Percentiles rank a stretch among this genome's conserved stretches.
phyloP scores from a whole-genome alignment of 2,329 filamentous ascomycete species.

The Mariannaea elegans region DNA sequence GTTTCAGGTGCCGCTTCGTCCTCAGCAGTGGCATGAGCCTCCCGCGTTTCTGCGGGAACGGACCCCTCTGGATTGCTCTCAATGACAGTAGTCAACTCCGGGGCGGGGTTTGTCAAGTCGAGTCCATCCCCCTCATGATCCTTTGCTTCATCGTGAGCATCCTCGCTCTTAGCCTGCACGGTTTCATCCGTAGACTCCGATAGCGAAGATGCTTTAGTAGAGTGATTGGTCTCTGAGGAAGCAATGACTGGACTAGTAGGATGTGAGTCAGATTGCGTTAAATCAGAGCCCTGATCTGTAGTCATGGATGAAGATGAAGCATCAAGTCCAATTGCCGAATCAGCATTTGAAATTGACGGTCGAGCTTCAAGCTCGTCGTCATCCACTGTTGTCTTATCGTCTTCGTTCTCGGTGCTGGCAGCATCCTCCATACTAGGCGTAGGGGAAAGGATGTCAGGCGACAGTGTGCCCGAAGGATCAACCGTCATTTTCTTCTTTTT shows the following conservation, averaged over 20 bases:
- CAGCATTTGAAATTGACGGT: constrained; percentile 55
- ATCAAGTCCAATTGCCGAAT: constrained; percentile 65
- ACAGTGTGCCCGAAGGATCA: constrained; percentile 29
- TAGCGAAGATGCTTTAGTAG: constrained; percentile 70
- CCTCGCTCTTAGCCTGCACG: constrained; percentile 49
- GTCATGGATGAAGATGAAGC: constrained; percentile 50
- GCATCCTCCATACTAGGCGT: constrained; percentile 30
- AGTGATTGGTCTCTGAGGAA: constrained; percentile 65
- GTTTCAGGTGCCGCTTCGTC: constrained; percentile 5
- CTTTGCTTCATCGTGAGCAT: constrained; percentile 30
- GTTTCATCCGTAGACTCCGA: constrained; percentile 72
- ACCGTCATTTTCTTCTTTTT: constrained; percentile 52
- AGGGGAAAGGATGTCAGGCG: constrained; percentile 29
- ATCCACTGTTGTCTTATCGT: constrained; percentile 33
- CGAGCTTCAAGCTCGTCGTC: constrained; percentile 40
- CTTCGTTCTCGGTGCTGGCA: constrained; percentile 33
- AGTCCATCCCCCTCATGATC: constrained; percentile 18
- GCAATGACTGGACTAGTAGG: constrained; percentile 63
- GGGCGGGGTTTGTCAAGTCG: background rate
- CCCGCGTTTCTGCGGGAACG: background rate
- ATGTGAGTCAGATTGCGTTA: constrained; percentile 64
- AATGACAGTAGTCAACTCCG: constrained; percentile 22
- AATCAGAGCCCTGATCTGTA: constrained; percentile 57
- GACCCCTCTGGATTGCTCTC: constrained; percentile 18
- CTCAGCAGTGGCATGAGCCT: background rate